phyloP scores from a whole-genome alignment of 768 basidiomycete genomes.

The Leccinum disarticulatum region DNA sequence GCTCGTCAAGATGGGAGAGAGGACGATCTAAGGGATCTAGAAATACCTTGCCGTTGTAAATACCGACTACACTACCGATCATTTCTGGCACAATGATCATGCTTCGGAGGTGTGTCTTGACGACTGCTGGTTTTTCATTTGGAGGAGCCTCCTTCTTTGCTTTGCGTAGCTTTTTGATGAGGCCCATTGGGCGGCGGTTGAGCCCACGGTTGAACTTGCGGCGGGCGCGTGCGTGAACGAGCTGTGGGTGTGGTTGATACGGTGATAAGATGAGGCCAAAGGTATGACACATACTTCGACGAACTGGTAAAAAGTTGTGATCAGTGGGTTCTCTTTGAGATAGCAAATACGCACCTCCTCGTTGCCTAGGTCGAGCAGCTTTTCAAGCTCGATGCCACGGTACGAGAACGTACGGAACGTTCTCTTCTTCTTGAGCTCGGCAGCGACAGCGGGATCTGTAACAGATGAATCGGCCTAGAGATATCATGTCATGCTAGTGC shows the following conservation, averaged over 20 bases:
- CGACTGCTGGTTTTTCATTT: conserved; percentile 97
- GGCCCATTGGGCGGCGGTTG: conserved; percentile 96
- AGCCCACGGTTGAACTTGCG: conserved; percentile 98
- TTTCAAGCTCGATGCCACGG: conserved; percentile 97
- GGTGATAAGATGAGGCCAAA: conserved; percentile 4
- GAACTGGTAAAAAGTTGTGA: conserved; percentile 47
- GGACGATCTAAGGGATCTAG: background rate
- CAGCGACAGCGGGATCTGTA: conserved; percentile 91
- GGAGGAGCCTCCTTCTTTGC: conserved; percentile 99
- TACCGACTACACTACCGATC: conserved; percentile 97
- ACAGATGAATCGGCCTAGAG: conserved; percentile 74
- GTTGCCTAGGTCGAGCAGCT: conserved; percentile 93
- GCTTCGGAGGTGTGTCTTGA: conserved; percentile 98
- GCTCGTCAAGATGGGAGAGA: background rate
- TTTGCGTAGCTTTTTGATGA: conserved; percentile 99
- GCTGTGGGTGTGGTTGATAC: conserved; percentile 43
- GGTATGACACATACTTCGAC: conserved; percentile 60
- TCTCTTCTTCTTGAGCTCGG: conserved; percentile 97
- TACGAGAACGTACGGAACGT: conserved; percentile 99
- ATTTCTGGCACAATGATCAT: conserved; percentile 99
- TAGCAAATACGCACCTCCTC: conserved; percentile 69
- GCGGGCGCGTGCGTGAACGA: conserved; percentile 98
- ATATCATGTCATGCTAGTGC: background rate
- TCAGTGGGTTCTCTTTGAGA: background rate
- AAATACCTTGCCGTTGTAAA: conserved; percentile 95